phyloP scores from a whole-genome alignment of 352 stramenopile genomes.

The Plasmopara muralis region DNA sequence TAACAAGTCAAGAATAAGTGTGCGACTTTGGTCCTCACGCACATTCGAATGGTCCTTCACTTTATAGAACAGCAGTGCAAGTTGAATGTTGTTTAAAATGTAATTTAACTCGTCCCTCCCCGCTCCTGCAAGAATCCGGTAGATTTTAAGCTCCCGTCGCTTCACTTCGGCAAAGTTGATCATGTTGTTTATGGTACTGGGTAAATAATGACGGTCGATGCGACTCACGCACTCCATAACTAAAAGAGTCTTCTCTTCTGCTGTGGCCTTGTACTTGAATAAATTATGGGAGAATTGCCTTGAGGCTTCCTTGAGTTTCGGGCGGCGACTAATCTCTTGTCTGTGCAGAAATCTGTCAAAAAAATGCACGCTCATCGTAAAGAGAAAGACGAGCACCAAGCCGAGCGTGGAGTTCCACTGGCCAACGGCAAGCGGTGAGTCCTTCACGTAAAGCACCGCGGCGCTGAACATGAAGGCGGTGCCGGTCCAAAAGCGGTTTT shows the following conservation, averaged over 20 bases:
- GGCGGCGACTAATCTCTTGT: slow-evolving; percentile 59
- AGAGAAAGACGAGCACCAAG: slow-evolving; percentile 69
- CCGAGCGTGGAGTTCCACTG: slow-evolving; percentile 65
- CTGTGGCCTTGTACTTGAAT: slow-evolving; percentile 78
- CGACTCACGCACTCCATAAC: slow-evolving; percentile 61
- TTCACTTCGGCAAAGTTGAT: slow-evolving; percentile 77
- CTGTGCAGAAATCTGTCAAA: slow-evolving; percentile 78
- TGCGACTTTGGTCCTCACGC: slow-evolving; percentile 81
- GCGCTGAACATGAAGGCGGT: slow-evolving; percentile 90
- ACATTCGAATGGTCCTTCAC: slow-evolving; percentile 89
- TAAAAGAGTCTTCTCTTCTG: slow-evolving; percentile 71
- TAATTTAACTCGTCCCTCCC: slow-evolving; percentile 96
- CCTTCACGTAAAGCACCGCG: slow-evolving; percentile 90
- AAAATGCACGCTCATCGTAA: slow-evolving; percentile 74
- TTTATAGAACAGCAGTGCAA: slow-evolving; percentile 98
- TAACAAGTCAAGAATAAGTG: slow-evolving; percentile 92
- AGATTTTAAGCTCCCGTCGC: slow-evolving; percentile 92
- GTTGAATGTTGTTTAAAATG: slow-evolving; percentile 91
- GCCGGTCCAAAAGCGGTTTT: slow-evolving; percentile 97
- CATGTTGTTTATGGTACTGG: slow-evolving; percentile 87
- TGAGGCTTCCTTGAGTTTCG: slow-evolving; percentile 44
- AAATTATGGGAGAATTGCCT: slow-evolving; percentile 55
- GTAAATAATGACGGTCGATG: slow-evolving; percentile 81
- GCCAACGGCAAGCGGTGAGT: slow-evolving; percentile 86
- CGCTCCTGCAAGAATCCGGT: slow-evolving; percentile 91